Evolutionary conservation across 441 rosid species (phyloP).

Genomic region (Gossypium gossypioides): DNA sequence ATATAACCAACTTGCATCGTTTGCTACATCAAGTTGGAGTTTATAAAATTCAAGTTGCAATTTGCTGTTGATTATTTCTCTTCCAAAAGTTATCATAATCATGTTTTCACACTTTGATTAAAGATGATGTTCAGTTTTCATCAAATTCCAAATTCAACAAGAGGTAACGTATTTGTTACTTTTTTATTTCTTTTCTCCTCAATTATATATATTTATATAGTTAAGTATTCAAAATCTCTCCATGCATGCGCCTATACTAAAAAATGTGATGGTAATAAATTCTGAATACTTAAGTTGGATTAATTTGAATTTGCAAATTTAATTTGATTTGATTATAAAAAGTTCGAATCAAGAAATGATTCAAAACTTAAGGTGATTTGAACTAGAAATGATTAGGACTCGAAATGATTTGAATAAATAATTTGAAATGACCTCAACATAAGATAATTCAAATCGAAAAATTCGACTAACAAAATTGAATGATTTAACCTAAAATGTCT

Average conservation of each 20-base stretch:
- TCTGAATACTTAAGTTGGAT: too few relatives aligned
- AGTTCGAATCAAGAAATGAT: too few relatives aligned
- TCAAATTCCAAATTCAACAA: neutral
- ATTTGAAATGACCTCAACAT: neutral
- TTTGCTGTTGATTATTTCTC: slow-evolving; percentile 15
- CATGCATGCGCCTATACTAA: too few relatives aligned
- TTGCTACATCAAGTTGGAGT: slow-evolving; percentile 30
- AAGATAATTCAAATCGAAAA: too few relatives aligned
- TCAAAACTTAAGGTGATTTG: too few relatives aligned
- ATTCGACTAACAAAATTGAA: neutral
- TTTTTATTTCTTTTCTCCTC: neutral
- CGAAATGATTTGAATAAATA: too few relatives aligned
- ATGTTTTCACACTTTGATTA: neutral
- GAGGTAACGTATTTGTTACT: neutral
- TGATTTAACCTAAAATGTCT: neutral
- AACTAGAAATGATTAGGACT: too few relatives aligned
- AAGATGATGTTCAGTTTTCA: neutral
- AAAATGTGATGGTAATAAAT: too few relatives aligned
- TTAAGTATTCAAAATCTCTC: neutral
- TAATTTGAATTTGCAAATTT: too few relatives aligned
- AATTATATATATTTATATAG: neutral
- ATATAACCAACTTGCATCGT: slow-evolving; percentile 24
- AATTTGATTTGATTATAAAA: too few relatives aligned
- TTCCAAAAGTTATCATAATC: neutral
- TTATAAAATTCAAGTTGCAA: slow-evolving; percentile 33